Evolutionary conservation across 306 rosid species (phyloP).

Genomic region (Purshia tridentata): DNA sequence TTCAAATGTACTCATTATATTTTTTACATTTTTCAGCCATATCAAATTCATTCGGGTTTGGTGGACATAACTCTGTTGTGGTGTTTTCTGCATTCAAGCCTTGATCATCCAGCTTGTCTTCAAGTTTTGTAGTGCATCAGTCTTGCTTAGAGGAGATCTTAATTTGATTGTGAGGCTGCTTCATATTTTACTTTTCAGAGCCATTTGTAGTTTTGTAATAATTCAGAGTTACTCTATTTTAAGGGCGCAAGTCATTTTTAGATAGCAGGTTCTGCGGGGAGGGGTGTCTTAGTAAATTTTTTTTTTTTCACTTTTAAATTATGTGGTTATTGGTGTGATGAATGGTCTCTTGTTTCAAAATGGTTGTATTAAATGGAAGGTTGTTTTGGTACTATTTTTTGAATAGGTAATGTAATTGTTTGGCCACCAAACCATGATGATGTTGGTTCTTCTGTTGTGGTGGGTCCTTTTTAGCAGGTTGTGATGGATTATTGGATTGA

Average conservation of each 20-base stretch:
- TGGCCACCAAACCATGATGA: no score
- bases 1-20: conserved; percentile 9
- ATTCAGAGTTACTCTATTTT: conserved; percentile 24
- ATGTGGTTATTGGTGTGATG: neutral
- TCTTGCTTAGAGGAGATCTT: conserved; percentile 36
- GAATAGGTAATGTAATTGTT: no score
- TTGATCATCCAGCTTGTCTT: conserved; percentile 43
- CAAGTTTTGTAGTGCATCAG: conserved; percentile 37
- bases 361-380: no score
- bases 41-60: conserved; percentile 95
- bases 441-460: no score
- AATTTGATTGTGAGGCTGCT: conserved; percentile 47
- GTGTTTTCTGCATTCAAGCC: conserved; percentile 90
- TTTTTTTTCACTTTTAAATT: neutral
- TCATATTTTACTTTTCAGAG: conserved; percentile 18
- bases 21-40: conserved; percentile 54
- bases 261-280: neutral
- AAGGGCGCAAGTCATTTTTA: conserved; percentile 16
- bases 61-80: conserved; percentile 97
- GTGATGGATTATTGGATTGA: no score
- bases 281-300: neutral
- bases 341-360: no score
- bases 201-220: conserved; percentile 29
- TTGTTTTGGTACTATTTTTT: no score
- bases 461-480: no score